phyloP scores from a whole-genome alignment of 768 basidiomycete genomes.

The Nidularia sp. region DNA sequence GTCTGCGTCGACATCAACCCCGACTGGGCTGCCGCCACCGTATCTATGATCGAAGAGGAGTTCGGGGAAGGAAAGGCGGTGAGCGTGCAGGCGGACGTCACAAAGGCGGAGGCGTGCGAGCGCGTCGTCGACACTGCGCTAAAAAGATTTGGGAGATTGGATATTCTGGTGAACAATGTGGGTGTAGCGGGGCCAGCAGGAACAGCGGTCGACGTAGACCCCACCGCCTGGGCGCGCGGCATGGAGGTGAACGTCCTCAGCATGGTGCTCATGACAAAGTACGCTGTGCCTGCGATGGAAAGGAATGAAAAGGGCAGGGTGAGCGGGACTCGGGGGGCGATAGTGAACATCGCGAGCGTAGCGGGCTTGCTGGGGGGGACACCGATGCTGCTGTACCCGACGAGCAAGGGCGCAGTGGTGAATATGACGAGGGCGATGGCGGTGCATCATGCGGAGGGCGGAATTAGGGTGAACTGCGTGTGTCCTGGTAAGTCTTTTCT shows the following conservation, averaged over 20 bases:
- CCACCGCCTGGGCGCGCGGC: conserved; percentile 26
- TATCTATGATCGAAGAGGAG: conserved; percentile 32
- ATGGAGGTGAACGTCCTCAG: conserved; percentile 35
- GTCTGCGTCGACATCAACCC: conserved; percentile 32
- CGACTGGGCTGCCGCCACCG: conserved; percentile 30
- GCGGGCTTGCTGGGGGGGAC: conserved; percentile 32
- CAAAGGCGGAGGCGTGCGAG: conserved; percentile 28
- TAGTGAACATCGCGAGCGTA: conserved; percentile 37
- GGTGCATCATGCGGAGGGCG: conserved; percentile 32
- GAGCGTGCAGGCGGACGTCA: conserved; percentile 30
- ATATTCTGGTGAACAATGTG: conserved; percentile 40
- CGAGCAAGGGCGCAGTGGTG: conserved; percentile 37
- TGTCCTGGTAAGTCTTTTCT: conserved; percentile 25
- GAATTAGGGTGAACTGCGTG: conserved; percentile 36
- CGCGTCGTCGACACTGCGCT: conserved; percentile 27
- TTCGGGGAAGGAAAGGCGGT: conserved; percentile 27
- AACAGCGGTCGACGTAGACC: conserved; percentile 33
- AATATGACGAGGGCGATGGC: conserved; percentile 45
- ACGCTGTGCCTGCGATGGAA: conserved; percentile 39
- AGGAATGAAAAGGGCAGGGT: conserved; percentile 21
- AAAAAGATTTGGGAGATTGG: conserved; percentile 30
- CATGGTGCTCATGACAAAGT: conserved; percentile 41
- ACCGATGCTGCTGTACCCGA: conserved; percentile 35
- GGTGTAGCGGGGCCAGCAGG: conserved; percentile 33
- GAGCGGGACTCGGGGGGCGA: conserved; percentile 27